Evolutionary conservation across 1,284 basidiomycete genomes (phyloP).

Genomic region (Malassezia cuniculi): DNA sequence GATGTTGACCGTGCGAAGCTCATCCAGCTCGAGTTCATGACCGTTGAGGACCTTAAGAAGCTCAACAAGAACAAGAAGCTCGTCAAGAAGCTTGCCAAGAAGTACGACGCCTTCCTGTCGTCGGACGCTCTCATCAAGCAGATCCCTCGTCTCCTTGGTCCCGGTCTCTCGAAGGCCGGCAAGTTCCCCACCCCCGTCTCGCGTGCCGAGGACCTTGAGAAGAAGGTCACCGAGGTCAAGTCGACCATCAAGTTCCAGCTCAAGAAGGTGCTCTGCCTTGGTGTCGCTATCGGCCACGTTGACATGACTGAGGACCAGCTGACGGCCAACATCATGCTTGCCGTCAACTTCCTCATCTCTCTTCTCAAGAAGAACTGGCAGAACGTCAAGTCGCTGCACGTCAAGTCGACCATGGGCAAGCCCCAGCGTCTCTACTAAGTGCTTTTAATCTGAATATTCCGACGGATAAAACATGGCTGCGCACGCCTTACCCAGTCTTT

Average conservation of each 20-base stretch:
- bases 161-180: conserved; percentile 99
- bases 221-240: conserved; percentile 89
- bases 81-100: conserved; percentile 98
- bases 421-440: conserved; percentile 78
- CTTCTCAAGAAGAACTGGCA: conserved; percentile 99
- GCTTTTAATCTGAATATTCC: conserved; percentile 13
- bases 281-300: conserved; percentile 94
- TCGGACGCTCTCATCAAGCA: conserved; percentile 99
- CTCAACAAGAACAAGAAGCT: conserved; percentile 99
- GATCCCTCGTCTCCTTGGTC: conserved; percentile 97
- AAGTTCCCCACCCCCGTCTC: conserved; percentile 94
- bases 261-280: conserved; percentile 98
- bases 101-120: conserved; percentile 97
- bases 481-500: too few species aligned
- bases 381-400: conserved; percentile 96
- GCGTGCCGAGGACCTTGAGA: conserved; percentile 76
- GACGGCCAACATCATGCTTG: conserved; percentile 87
- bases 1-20: conserved; percentile 98
- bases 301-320: conserved; percentile 97
- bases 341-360: conserved; percentile 99
- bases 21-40: conserved; percentile 91
- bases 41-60: conserved; percentile 98
- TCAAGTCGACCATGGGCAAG: conserved; percentile 99
- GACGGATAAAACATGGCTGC: too few species aligned
- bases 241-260: conserved; percentile 64